phyloP scores from a whole-genome alignment of 2,329 filamentous ascomycete species.

The Nemania diffusa region DNA sequence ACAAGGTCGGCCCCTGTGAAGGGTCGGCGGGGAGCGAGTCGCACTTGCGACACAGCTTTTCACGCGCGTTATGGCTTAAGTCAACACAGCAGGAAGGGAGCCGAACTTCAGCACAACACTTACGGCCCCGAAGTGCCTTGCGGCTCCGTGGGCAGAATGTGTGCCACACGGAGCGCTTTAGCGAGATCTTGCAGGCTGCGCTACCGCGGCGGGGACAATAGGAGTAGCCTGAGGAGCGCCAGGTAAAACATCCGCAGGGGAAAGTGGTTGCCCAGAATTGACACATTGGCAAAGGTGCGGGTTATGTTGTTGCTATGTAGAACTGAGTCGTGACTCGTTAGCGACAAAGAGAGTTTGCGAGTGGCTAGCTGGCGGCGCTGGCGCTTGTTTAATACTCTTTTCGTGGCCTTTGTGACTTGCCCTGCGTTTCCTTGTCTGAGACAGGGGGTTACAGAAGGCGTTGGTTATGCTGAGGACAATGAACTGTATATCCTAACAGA shows the following conservation, averaged over 20 bases:
- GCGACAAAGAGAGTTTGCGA: neutral
- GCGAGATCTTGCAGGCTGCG: neutral
- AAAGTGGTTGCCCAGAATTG: constrained; percentile 21
- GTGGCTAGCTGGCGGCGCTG: neutral
- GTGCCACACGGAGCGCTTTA: constrained; percentile 24
- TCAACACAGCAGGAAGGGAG: constrained; percentile 27
- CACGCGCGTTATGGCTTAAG: neutral
- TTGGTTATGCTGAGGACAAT: neutral
- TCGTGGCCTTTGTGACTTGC: neutral
- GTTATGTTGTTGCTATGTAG: constrained; percentile 16
- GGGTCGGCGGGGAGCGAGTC: constrained; percentile 20
- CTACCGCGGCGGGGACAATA: constrained; percentile 28
- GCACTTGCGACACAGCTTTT: constrained; percentile 31
- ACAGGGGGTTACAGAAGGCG: neutral
- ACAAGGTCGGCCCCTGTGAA: constrained; percentile 5
- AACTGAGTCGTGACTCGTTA: neutral
- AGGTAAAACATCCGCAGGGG: constrained; percentile 31
- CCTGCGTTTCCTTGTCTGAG: neutral
- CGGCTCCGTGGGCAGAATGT: constrained; percentile 33
- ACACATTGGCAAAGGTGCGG: constrained; percentile 12
- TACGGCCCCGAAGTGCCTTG: constrained; percentile 12
- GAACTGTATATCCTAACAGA: neutral
- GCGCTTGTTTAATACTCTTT: neutral
- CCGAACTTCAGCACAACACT: neutral
- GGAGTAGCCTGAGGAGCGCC: constrained; percentile 30